A percentile compares a stretch with the other conserved stretches of the same genome.
Conservation (phyloP, 495 filamentous ascomycete genomes). For the Tuber calosporum region DNA sequence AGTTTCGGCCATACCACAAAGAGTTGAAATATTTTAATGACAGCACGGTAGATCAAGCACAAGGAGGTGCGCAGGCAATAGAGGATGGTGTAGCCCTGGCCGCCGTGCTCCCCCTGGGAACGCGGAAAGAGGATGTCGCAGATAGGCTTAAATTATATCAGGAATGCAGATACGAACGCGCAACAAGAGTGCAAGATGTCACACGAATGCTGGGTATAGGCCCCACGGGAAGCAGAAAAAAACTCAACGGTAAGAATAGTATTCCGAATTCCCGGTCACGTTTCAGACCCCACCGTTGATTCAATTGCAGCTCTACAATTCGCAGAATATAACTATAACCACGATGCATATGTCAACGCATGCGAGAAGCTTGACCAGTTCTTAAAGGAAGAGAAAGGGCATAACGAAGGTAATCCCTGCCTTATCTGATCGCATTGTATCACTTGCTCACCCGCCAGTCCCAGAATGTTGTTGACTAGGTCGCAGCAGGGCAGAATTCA, state of each 20-base stretch:
- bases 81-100: conserved; percentile 55
- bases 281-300: not conserved
- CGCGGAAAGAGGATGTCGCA: conserved; percentile 44
- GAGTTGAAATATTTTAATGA: not conserved
- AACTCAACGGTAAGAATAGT: not conserved
- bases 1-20: not conserved
- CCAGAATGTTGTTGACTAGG: not conserved
- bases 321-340: not conserved
- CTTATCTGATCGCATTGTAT: not conserved
- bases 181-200: conserved; percentile 51
- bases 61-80: conserved; percentile 53
- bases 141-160: conserved; percentile 52
- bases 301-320: not conserved
- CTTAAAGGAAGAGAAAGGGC: not conserved
- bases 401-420: not conserved
- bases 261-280: not conserved
- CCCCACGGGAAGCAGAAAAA: not conserved
- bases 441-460: not conserved
- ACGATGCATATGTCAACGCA: not conserved
- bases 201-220: conserved; percentile 38
- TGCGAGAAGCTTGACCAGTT: not conserved
- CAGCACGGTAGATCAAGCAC: conserved; percentile 46
- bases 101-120: conserved; percentile 48
- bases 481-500: no score
- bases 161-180: conserved; percentile 48